Evolutionary conservation across 805 yeast species (phyloP).

Genomic region (Candida namnaoensis): DNA sequence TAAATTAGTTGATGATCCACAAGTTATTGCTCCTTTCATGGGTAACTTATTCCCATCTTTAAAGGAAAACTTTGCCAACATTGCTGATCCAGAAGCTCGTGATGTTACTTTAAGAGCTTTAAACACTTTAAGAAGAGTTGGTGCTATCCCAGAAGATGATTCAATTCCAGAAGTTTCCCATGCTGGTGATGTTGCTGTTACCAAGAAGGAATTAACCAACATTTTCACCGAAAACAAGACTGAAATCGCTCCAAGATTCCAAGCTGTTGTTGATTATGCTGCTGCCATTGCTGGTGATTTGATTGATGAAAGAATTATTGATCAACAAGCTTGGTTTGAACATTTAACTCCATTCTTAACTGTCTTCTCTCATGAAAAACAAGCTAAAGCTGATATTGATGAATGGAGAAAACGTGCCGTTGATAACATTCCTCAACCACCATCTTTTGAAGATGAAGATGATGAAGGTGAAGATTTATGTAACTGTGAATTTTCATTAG

Average conservation of each 20-base stretch:
- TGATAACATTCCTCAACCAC: constrained; percentile 96
- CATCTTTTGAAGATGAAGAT: constrained; percentile 91
- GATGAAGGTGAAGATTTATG: constrained; percentile 99
- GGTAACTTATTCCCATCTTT: constrained; percentile 91
- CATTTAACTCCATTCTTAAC: constrained; percentile 91
- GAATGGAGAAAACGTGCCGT: constrained; percentile 93
- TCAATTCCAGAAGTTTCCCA: constrained; percentile 93
- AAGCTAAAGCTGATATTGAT: constrained; percentile 85
- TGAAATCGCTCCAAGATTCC: constrained; percentile 67
- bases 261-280: constrained; percentile 66
- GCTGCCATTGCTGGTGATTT: constrained; percentile 98
- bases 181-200: constrained; percentile 94
- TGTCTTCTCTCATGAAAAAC: constrained; percentile 88
- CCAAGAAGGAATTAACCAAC: constrained; percentile 70
- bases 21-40: constrained; percentile 99
- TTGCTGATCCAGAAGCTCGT: constrained; percentile 99
- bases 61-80: constrained; percentile 87
- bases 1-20: constrained; percentile 99
- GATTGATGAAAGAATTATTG: constrained; percentile 95
- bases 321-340: constrained; percentile 86
- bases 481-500: constrained; percentile 99
- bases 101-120: constrained; percentile 96
- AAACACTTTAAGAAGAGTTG: constrained; percentile 97
- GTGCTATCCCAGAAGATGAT: constrained; percentile 89
- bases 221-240: constrained; percentile 59